Evolutionary conservation across 768 basidiomycete species (phyloP).

Genomic region (Suillus decipiens): DNA sequence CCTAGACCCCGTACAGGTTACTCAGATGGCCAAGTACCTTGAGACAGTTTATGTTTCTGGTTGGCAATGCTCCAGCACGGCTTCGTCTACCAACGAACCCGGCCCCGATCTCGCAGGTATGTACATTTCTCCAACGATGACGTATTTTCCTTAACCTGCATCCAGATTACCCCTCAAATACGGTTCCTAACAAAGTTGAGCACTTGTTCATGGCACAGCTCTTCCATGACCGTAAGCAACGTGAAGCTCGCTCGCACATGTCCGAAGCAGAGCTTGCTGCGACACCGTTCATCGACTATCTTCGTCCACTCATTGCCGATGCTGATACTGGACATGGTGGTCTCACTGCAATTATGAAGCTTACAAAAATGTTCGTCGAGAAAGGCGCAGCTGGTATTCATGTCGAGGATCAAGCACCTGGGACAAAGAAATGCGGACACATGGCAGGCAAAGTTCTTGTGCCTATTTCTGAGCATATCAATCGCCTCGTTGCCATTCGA

Average conservation of each 20-base stretch:
- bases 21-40: slow-evolving; percentile 98
- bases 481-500: slow-evolving; percentile 95
- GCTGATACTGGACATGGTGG: slow-evolving; percentile 99
- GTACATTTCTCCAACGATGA: neutral
- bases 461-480: slow-evolving; percentile 96
- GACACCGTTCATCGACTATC: slow-evolving; percentile 80
- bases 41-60: slow-evolving; percentile 99
- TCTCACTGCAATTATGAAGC: slow-evolving; percentile 97
- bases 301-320: slow-evolving; percentile 94
- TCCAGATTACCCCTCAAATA: slow-evolving; percentile 95
- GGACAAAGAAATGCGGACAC: slow-evolving; percentile 95
- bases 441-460: slow-evolving; percentile 98
- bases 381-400: slow-evolving; percentile 98
- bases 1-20: slow-evolving; percentile 95
- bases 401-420: slow-evolving; percentile 96
- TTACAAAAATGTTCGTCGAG: slow-evolving; percentile 98
- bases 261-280: slow-evolving; percentile 69
- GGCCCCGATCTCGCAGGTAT: slow-evolving; percentile 96
- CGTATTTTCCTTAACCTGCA: slow-evolving; percentile 5
- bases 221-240: slow-evolving; percentile 98
- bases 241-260: slow-evolving; percentile 72
- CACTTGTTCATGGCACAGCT: slow-evolving; percentile 98
- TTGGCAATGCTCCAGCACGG: slow-evolving; percentile 93
- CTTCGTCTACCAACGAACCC: slow-evolving; percentile 91
- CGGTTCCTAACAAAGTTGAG: slow-evolving; percentile 98